Evolutionary conservation across 495 filamentous ascomycete genomes (phyloP).

Genomic region (Podospora sp.): DNA sequence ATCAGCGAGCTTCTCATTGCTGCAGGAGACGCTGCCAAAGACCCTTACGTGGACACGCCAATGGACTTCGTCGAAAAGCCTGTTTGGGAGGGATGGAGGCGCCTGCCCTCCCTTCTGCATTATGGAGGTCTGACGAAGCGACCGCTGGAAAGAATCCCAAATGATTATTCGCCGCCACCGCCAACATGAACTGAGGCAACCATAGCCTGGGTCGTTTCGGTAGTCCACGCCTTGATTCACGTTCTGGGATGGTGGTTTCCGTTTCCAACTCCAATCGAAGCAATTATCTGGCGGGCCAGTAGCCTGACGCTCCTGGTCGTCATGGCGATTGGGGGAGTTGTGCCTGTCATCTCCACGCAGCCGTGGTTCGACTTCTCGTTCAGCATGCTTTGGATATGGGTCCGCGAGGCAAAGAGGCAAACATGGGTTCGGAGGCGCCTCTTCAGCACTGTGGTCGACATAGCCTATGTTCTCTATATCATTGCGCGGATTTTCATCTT

Average conservation of each 20-base stretch:
- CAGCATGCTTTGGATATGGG: constrained; percentile 27
- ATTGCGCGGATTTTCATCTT: constrained; percentile 17
- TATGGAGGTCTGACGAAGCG: constrained; percentile 25
- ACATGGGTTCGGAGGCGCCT: constrained; percentile 12
- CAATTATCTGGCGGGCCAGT: constrained; percentile 13
- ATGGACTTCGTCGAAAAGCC: constrained; percentile 42
- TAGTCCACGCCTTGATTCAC: constrained; percentile 25
- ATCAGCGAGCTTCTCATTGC: constrained; percentile 20
- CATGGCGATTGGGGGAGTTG: constrained; percentile 23
- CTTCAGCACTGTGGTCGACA: constrained; percentile 16
- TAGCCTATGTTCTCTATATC: constrained; percentile 21
- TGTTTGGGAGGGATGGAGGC: constrained; percentile 21
- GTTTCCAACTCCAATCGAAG: constrained; percentile 27
- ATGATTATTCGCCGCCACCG: constrained; percentile 33
- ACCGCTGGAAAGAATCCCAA: constrained; percentile 32
- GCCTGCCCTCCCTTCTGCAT: constrained; percentile 17
- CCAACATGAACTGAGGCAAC: constrained; percentile 25
- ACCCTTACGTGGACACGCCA: constrained; percentile 33
- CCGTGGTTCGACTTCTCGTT: constrained; percentile 27
- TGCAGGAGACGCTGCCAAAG: constrained; percentile 20
- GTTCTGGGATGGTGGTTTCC: constrained; percentile 29
- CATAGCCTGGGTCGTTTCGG: constrained; percentile 28
- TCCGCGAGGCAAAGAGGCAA: constrained; percentile 16
- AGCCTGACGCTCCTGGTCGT: constrained; percentile 25
- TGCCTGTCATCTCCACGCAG: constrained; percentile 19